phyloP scores from a whole-genome alignment of 176 grass and related monocot genomes.

The Tuctoria greenei region DNA sequence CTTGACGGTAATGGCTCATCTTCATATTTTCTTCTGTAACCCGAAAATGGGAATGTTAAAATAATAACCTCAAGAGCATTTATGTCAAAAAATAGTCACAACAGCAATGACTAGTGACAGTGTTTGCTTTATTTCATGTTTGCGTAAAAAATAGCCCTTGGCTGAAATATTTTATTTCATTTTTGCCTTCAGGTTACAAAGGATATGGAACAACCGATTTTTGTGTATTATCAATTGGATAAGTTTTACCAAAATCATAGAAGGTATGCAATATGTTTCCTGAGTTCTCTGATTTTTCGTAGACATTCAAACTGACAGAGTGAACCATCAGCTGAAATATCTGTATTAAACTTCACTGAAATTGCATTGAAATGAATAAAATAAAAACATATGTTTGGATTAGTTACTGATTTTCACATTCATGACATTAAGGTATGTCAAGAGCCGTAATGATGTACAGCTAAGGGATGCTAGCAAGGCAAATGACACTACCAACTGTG shows the following conservation, averaged over 20 bases:
- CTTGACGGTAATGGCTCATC: constrained; percentile 58
- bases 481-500: constrained; percentile 48
- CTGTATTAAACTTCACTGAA: background rate
- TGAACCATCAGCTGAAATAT: background rate
- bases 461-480: constrained; percentile 50
- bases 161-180: constrained; percentile 24
- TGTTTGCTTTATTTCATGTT: background rate
- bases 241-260: constrained; percentile 98
- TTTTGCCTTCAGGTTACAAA: constrained; percentile 67
- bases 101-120: background rate
- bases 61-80: background rate
- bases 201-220: constrained; percentile 83
- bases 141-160: background rate
- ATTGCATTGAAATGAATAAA: background rate
- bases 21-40: constrained; percentile 22
- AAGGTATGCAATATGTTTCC: constrained; percentile 51
- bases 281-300: background rate
- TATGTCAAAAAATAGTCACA: background rate
- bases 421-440: constrained; percentile 74
- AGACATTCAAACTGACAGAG: background rate
- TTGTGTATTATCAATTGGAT: constrained; percentile 97
- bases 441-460: constrained; percentile 82
- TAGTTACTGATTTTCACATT: background rate
- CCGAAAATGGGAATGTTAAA: constrained; percentile 3
- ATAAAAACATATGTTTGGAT: background rate